Evolutionary conservation across 768 basidiomycete genomes (phyloP), one percentile per base, ranked within the genome.

Genomic region (Xerocomellus amylosporus): DNA sequence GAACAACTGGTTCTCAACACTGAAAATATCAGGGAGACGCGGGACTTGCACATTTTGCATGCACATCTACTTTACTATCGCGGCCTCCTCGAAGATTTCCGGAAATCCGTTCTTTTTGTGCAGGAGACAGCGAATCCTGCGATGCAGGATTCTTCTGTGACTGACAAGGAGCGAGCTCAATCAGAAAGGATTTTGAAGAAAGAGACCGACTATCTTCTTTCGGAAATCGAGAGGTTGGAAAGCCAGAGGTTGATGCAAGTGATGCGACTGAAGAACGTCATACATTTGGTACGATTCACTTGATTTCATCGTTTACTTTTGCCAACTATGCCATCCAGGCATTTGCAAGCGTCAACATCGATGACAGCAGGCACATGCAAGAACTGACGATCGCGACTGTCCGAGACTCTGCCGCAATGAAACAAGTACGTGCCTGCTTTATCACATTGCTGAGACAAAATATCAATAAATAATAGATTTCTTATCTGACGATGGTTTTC

Each of bases 401-500:
- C 13, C 65, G 69, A 30, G 77, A 76, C 55, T 79, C 78, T 62
- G 67, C 71, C 8, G 72, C 73, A 2, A 74, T 73, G 65, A 73
- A 73, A 55, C 72, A 65, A 54, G 67, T 71, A 49, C 34, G 44
- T 54, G 3, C 22, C 1, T 41, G 8, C 26, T n/a, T 46, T 53
- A 75, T 74, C 49, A 24, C 17, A 7, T 30, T 3, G 14, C n/a
- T 30, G 26, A 53, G n/a, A 8, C 5, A 6, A 4, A 2, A 13
- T 20, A 1, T 24, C 4, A 9, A 19, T 31, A 19, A 5, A n/a
- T 24, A n/a, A 19, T 24, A 70, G 69, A 68, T 70, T 15, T 64
- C 81, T 0, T 83, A 83, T 55, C 67, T 86, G 2, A 81, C 83
- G 0, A 85, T 84, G 81, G 62, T 83, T 17, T 86, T 85, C 64